Evolutionary conservation across 495 filamentous ascomycete species (phyloP).

Genomic region (Daldinia bambusicola): DNA sequence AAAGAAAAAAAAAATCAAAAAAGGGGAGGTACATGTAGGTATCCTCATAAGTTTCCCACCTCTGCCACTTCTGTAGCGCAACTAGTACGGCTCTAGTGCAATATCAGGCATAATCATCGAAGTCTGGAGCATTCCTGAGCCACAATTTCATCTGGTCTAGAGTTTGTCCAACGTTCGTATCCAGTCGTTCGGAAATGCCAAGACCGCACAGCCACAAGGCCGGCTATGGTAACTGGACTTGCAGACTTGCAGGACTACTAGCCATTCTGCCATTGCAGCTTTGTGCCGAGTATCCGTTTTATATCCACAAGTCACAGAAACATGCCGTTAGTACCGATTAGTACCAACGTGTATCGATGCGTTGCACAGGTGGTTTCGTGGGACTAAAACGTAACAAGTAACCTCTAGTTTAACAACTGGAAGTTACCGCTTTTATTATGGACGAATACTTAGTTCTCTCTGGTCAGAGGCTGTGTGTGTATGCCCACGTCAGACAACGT

Average conservation of each 20-base stretch:
- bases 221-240: neutral
- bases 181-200: conserved; percentile 1
- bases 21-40: neutral
- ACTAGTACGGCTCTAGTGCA: neutral
- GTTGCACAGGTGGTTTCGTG: conserved; percentile 18
- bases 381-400: conserved; percentile 5
- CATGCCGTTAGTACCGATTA: too few species aligned
- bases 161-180: neutral
- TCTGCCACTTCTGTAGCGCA: neutral
- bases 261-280: conserved; percentile 11
- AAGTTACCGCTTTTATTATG: neutral
- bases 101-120: conserved; percentile 3
- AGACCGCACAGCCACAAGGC: conserved; percentile 1
- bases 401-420: too few species aligned
- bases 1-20: too few species aligned
- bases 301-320: conserved; percentile 17
- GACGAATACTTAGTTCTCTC: conserved; percentile 2
- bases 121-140: conserved; percentile 4
- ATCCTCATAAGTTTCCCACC: neutral
- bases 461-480: neutral
- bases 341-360: neutral
- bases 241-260: too few species aligned
- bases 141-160: neutral
- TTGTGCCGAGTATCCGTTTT: conserved; percentile 16
- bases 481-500: conserved; percentile 33